Evolutionary conservation across 768 basidiomycete genomes (phyloP).

Genomic region (Lactarius sanguifluus): DNA sequence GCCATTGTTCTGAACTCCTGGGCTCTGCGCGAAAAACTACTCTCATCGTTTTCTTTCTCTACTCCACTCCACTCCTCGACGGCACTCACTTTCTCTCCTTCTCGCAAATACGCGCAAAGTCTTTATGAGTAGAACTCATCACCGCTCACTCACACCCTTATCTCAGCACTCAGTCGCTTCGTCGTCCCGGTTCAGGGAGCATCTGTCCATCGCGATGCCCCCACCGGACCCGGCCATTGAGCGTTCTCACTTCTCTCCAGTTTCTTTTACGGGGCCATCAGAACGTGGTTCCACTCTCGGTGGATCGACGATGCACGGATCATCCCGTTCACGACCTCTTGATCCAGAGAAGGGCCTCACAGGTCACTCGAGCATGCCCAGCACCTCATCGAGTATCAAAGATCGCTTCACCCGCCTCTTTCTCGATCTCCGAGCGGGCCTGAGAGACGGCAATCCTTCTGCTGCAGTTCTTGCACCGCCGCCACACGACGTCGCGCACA

Average conservation of each 20-base stretch:
- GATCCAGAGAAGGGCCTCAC: conserved; percentile 29
- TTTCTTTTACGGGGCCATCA: conserved; percentile 39
- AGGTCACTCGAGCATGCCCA: conserved; percentile 25
- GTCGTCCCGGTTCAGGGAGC: conserved; percentile 23
- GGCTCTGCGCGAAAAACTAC: not conserved
- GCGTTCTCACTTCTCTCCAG: conserved; percentile 46
- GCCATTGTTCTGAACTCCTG: conserved; percentile 2
- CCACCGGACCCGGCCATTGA: conserved; percentile 33
- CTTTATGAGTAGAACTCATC: conserved; percentile 21
- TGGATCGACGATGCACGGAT: conserved; percentile 33
- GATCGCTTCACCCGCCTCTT: conserved; percentile 41
- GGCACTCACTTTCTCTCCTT: not conserved
- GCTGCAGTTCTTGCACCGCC: conserved; percentile 34
- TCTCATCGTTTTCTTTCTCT: not conserved
- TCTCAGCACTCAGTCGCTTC: conserved; percentile 4
- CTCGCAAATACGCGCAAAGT: not conserved
- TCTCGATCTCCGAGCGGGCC: conserved; percentile 39
- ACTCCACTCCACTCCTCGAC: not conserved
- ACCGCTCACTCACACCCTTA: conserved; percentile 1
- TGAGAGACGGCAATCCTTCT: conserved; percentile 24
- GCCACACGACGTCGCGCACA: conserved; percentile 23
- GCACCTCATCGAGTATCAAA: conserved; percentile 30
- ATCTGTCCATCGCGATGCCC: conserved; percentile 25
- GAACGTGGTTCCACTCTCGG: conserved; percentile 21
- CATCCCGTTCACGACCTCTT: conserved; percentile 28